Percentiles rank a stretch among this genome's conserved stretches.
Conservation (phyloP, 2,329 filamentous ascomycete genomes). For the Sarocladiaceae sp. region DNA sequence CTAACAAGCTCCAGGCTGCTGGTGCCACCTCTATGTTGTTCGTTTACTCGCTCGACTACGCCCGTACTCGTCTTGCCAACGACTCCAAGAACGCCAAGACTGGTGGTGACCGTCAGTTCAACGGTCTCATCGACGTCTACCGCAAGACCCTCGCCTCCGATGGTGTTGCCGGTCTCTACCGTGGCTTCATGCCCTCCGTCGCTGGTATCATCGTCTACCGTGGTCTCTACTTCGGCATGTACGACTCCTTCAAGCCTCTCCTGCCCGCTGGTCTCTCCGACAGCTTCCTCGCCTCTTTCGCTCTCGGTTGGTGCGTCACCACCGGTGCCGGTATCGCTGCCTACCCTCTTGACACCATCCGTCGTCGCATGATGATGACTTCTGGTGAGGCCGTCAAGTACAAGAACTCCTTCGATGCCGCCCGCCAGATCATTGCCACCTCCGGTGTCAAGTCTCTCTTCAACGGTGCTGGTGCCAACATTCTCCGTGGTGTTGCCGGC, state of each 20-base stretch:
- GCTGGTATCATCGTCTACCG: constrained; percentile 99
- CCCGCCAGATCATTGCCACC: constrained; percentile 92
- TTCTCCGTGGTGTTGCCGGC: constrained; percentile 99
- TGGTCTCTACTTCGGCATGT: constrained; percentile 99
- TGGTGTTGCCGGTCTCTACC: constrained; percentile 99
- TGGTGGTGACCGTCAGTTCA: constrained; percentile 99
- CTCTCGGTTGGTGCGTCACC: constrained; percentile 98
- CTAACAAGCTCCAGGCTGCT: constrained; percentile 59
- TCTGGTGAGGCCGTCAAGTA: constrained; percentile 98
- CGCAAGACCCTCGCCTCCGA: constrained; percentile 99
- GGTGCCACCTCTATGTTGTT: constrained; percentile 99
- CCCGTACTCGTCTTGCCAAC: constrained; percentile 99
- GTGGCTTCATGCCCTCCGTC: constrained; percentile 99
- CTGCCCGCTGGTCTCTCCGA: constrained; percentile 92
- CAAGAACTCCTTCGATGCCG: constrained; percentile 92
- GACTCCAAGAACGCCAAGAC: constrained; percentile 98
- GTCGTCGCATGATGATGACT: constrained; percentile 99
- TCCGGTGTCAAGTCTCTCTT: constrained; percentile 99
- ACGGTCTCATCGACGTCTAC: constrained; percentile 99
- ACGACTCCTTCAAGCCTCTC: constrained; percentile 97
- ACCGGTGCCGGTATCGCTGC: constrained; percentile 99
- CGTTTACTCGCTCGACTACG: constrained; percentile 99
- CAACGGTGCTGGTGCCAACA: constrained; percentile 99
- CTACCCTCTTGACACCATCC: constrained; percentile 99
- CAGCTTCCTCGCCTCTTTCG: constrained; percentile 99